Evolutionary conservation across 2,329 filamentous ascomycete genomes (phyloP), one percentile per base, ranked within the genome.

Genomic region (Lecanicillium sp.): DNA sequence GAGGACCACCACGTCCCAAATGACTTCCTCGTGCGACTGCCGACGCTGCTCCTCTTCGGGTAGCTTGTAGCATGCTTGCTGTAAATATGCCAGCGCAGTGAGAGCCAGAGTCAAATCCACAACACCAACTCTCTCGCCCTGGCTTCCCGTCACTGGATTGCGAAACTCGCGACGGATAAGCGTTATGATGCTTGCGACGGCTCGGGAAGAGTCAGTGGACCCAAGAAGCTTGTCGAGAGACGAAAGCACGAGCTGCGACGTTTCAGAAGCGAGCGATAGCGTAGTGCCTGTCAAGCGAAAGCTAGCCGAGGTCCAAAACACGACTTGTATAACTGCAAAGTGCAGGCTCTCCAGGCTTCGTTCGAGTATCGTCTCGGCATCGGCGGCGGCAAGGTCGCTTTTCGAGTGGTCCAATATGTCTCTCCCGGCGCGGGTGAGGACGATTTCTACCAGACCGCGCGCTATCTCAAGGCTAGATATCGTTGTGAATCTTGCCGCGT

Each of bases 1-100:
- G 13, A 80, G 59, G 0, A 83, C 73, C 7, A 83, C 75, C 3
- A 82, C 71, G 49, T 83, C 79, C 78, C 79, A 83, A 8, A 83
- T 63, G 2, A 75, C 58, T 44, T 80, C 73, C 41, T 80, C 74
- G 14, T 65, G 63, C 9, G 62, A 61, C 7, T 67, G 58, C 2
- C 65, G 60, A 17, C 62, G 59, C 6, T 54, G 57, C 46, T 78
- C 72, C 34, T 71, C 66, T 15, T 72, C 67, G 6, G 69, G 63
- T 22, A 67, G 60, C 31, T 64, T 70, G 37, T 65, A 66, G 43
- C 74, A 79, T 51, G 67, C 69, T 38, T 67, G 64, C 50, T 82
- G 79, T 16, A 83, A 57, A 41, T 80, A 77, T 4, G 77, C 75
- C 40, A 83, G 58, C 12, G 75, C 75, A 43, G 71, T 73, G 6